A percentile compares a stretch with the other conserved stretches of the same genome.
These are phyloP conservation scores for Raphanus sativus DNA, from an alignment of 345 rosid species.

Conservation along the genomic window DNA sequence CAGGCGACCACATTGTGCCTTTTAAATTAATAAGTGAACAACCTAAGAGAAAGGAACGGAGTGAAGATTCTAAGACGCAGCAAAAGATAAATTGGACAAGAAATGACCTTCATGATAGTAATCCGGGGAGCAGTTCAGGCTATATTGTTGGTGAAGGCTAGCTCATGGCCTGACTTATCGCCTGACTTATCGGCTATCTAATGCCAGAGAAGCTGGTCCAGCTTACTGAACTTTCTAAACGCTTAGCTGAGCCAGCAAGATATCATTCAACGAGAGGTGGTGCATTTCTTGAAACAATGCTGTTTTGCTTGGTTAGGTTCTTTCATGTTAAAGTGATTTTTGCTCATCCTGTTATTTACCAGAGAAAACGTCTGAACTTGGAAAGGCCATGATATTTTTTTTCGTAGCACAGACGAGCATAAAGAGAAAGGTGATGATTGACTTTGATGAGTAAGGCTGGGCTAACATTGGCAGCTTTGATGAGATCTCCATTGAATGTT, in stretches of 20 bases:
- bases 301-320: constrained; percentile 28
- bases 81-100: constrained; percentile 30
- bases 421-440: constrained; percentile 70
- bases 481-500: constrained; percentile 80
- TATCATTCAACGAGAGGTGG: constrained; percentile 50
- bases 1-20: too few relatives aligned
- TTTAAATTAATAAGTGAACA: too few relatives aligned
- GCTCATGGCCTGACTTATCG: constrained; percentile 56
- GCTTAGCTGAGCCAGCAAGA: constrained; percentile 48
- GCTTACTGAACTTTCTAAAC: constrained; percentile 48
- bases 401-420: constrained; percentile 50
- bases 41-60: too few relatives aligned
- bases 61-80: too few relatives aligned
- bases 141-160: constrained; percentile 32
- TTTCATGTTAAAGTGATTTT: constrained; percentile 35
- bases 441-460: constrained; percentile 84
- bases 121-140: constrained; percentile 17
- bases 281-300: constrained; percentile 40
- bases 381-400: constrained; percentile 49
- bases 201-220: constrained; percentile 46
- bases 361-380: constrained; percentile 49
- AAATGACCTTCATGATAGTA: constrained; percentile 38
- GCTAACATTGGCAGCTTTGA: constrained; percentile 2
- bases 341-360: constrained; percentile 37
- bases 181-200: too few relatives aligned